Conservation (phyloP, 108 stramenopile genomes). For the Aurantiochytrium sp. region DNA sequence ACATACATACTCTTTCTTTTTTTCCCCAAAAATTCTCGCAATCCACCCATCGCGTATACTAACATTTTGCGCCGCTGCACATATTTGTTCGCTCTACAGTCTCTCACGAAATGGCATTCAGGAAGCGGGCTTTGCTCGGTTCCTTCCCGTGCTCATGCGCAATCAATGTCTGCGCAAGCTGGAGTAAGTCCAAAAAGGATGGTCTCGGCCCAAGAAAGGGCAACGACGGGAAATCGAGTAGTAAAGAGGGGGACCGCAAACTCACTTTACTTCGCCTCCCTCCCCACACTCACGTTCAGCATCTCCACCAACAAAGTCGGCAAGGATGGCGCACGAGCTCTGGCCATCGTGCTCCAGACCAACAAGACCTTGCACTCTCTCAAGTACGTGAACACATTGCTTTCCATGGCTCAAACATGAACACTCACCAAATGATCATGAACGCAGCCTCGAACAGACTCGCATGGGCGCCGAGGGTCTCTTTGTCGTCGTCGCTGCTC, state of each 20-base stretch:
- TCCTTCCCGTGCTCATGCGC: neutral
- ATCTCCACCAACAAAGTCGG: constrained; percentile 25
- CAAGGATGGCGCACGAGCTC: constrained; percentile 19
- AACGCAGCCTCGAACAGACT: neutral
- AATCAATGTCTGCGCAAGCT: neutral
- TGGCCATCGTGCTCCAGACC: neutral
- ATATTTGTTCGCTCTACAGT: neutral
- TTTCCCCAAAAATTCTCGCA: neutral
- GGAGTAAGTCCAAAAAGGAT: neutral
- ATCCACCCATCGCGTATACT: no score
- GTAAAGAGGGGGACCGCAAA: no score
- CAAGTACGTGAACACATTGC: neutral
- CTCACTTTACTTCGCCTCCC: neutral
- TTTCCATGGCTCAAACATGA: neutral
- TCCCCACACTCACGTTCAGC: neutral
- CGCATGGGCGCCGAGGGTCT: neutral
- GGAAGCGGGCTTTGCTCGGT: neutral
- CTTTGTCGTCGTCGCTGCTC: neutral
- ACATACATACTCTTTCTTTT: neutral
- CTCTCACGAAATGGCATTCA: neutral
- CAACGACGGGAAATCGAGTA: no score
- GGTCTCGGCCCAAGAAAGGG: no score
- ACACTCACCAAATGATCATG: no score
- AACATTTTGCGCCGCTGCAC: no score
- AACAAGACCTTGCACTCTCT: constrained; percentile 2